Evolutionary conservation across 257 asterid genomes (phyloP), one percentile per base, ranked within the genome.

Genomic region (Striga asiatica): DNA sequence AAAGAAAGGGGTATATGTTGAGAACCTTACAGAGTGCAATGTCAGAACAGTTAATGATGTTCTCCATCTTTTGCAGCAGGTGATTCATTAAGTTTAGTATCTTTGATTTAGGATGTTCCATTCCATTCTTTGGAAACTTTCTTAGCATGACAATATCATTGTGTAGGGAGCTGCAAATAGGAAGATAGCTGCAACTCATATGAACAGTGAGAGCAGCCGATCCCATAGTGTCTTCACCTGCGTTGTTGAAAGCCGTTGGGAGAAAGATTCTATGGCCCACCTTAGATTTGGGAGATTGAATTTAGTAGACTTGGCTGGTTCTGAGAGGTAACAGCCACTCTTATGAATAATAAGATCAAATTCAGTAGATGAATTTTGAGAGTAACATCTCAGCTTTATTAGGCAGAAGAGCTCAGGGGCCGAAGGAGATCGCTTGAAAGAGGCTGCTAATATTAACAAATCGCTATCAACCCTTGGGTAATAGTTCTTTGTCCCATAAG

Each of bases 141-240:
- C 64, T 45, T 70, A 39, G 35, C 50, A 56, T 72, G 51, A 53
- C 66, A 42, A 31, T 56, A 60, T 68, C 51, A 71, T 18, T 57
- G 54, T 23, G 48, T 63, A 88, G 97, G 97, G 95, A 27, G 80
- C 89, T 65, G 84, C 93, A 50, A 81, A 84, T 68, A 84, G 97
- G 73, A 82, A 75, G 74, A 81, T 80, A 61, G 88, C 88, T 28
- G 93, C 97, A 47, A 88, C 95, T 51, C 61, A 76, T 49, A 84
- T 84, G 95, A 88, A 82, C 78, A 71, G 82, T 18, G 95, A 88
- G 80, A 88, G 95, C 66, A 84, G 97, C 65, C 70, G 97, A 65
- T 88, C 97, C 54, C 95, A 84, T 58, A 79, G 95, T 76, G 97
- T 88, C 63, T 88, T 88, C 74, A 88, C 95, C 24, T 88, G 97